Conservation (phyloP, 116 monocot genomes). For the Thalassia testudinum region DNA sequence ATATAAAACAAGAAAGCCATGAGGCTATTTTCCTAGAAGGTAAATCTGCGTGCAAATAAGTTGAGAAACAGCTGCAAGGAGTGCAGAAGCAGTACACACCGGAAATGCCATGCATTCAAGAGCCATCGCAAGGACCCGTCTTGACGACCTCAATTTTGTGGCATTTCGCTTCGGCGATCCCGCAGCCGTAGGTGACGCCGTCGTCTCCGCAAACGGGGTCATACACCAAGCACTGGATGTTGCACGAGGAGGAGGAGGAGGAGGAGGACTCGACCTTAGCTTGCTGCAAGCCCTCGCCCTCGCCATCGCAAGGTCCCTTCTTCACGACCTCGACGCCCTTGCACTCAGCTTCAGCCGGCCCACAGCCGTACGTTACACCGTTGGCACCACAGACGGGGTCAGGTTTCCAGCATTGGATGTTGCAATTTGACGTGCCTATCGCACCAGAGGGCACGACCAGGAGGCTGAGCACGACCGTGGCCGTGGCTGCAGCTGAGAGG, state of each 20-base stretch:
- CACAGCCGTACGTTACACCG: conserved; percentile 72
- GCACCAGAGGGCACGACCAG: no score
- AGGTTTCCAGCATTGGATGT: conserved; percentile 38
- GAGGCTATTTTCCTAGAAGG: no score
- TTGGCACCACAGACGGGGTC: conserved; percentile 69
- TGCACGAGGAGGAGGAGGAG: neutral
- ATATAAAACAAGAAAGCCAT: no score
- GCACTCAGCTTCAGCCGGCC: conserved; percentile 54
- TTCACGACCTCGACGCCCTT: conserved; percentile 37
- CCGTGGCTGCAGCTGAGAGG: no score
- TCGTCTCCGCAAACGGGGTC: conserved; percentile 70
- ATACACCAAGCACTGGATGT: conserved; percentile 41
- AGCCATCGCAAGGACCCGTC: conserved; percentile 19
- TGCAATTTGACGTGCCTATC: no score
- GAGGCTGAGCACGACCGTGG: no score
- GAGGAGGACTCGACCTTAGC: conserved; percentile 7
- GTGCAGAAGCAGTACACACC: no score
- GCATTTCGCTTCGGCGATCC: conserved; percentile 59
- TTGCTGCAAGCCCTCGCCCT: no score
- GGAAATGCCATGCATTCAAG: no score
- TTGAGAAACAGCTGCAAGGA: no score
- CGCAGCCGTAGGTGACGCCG: conserved; percentile 75
- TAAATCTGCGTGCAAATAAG: no score
- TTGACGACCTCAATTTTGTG: conserved; percentile 35
- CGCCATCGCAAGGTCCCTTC: conserved; percentile 23